A percentile compares a stretch with the other conserved stretches of the same genome.
phyloP scores from a whole-genome alignment of 2,329 filamentous ascomycete genomes.

The Falciphora oryzae region DNA sequence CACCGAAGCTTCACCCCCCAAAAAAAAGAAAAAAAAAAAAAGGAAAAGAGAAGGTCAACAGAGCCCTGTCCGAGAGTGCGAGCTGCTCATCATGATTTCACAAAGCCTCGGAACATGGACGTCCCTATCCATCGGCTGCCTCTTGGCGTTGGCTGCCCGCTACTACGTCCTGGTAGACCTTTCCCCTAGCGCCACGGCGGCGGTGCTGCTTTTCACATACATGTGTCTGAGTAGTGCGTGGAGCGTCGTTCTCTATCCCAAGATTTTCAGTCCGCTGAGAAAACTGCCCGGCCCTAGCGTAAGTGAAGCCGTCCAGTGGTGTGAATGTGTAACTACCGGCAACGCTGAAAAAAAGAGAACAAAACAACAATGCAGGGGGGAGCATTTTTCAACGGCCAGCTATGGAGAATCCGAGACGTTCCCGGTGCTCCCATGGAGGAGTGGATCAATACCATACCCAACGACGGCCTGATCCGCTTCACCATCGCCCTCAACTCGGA shows the following conservation, averaged over 20 bases:
- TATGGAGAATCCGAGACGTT: neutral
- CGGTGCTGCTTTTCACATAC: neutral
- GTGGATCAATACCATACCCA: neutral
- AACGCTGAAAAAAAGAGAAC: too few species aligned
- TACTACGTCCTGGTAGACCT: neutral
- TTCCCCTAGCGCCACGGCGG: neutral
- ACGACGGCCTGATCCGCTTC: slow-evolving; percentile 2
- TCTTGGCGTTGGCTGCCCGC: neutral
- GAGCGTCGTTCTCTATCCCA: slow-evolving; percentile 1
- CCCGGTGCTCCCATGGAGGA: slow-evolving; percentile 1
- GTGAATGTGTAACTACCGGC: too few species aligned
- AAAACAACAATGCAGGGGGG: too few species aligned
- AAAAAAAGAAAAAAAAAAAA: too few species aligned
- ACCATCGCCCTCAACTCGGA: neutral
- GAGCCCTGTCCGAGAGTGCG: too few species aligned
- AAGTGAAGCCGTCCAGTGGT: neutral
- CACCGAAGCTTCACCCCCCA: too few species aligned
- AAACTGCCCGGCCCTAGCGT: neutral
- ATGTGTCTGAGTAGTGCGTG: neutral
- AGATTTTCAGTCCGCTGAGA: neutral
- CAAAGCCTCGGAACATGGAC: neutral
- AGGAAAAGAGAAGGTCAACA: too few species aligned
- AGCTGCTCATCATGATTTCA: neutral
- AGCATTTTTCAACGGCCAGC: slow-evolving; percentile 1
- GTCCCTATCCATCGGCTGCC: neutral